A percentile compares a stretch with the other conserved stretches of the same genome.
phyloP scores from a whole-genome alignment of 345 rosid species.

The Fremontodendron californicum region DNA sequence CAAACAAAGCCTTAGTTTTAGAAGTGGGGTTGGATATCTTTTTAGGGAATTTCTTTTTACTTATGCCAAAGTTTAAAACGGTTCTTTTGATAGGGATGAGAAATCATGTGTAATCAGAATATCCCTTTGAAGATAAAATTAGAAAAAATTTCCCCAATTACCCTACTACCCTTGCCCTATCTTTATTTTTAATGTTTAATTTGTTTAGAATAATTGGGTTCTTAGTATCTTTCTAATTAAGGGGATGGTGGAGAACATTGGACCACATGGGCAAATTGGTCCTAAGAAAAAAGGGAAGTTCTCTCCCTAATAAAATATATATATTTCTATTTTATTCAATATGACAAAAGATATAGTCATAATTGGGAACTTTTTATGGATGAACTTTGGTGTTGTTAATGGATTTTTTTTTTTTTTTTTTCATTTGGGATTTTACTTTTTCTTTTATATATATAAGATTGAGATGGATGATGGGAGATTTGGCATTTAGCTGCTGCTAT shows the following conservation, averaged over 20 bases:
- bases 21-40: neutral
- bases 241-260: slow-evolving; percentile 10
- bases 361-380: slow-evolving; percentile 19
- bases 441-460: neutral
- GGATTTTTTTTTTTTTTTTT: slow-evolving; percentile 11
- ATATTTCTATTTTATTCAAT: too few relatives aligned
- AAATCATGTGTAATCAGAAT: slow-evolving; percentile 19
- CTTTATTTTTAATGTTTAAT: neutral
- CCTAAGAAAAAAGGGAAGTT: neutral
- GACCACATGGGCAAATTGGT: neutral
- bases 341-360: neutral
- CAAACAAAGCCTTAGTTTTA: slow-evolving; percentile 25
- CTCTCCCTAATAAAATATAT: neutral
- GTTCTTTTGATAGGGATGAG: neutral
- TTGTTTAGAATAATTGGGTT: neutral
- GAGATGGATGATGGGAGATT: slow-evolving; percentile 31
- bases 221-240: slow-evolving; percentile 15
- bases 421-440: neutral
- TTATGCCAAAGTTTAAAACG: slow-evolving; percentile 4
- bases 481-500: slow-evolving; percentile 32
- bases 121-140: slow-evolving; percentile 11
- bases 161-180: neutral
- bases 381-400: slow-evolving; percentile 19
- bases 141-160: neutral
- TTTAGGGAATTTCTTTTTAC: neutral